phyloP scores from a whole-genome alignment of 139 green algal species.

The Chlorella sp. region DNA sequence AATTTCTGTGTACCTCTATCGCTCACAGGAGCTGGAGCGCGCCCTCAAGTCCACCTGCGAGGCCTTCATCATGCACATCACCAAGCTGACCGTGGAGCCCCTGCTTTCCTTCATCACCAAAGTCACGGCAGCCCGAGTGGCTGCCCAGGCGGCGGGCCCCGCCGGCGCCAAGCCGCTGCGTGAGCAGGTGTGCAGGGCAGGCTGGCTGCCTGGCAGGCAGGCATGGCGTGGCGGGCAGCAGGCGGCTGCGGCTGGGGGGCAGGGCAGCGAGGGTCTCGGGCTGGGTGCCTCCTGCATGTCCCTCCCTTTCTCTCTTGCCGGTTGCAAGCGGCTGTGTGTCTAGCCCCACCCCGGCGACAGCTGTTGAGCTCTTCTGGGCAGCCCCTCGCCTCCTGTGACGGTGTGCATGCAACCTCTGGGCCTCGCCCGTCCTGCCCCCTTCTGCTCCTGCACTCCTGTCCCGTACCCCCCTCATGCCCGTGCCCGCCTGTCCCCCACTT shows the following conservation, averaged over 20 bases:
- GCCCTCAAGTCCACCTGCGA: constrained; percentile 92
- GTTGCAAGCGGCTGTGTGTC: neutral
- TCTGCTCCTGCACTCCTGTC: neutral
- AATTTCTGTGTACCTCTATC: neutral
- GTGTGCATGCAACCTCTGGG: neutral
- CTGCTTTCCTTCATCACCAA: constrained; percentile 96
- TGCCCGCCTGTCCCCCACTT: neutral
- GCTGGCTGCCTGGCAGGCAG: too few species aligned
- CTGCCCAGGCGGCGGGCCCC: constrained; percentile 29
- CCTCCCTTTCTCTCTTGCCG: neutral
- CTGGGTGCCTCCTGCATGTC: neutral
- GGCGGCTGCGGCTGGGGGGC: too few species aligned
- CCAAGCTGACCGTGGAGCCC: constrained; percentile 93
- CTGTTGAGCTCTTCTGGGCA: neutral
- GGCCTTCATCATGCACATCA: constrained; percentile 94
- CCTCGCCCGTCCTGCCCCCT: neutral
- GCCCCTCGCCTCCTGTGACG: neutral
- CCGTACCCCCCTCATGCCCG: neutral
- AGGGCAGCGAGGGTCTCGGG: too few species aligned
- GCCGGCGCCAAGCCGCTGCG: constrained; percentile 59
- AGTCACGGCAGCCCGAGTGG: constrained; percentile 72
- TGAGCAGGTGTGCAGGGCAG: constrained; percentile 66
- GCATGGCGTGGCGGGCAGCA: neutral
- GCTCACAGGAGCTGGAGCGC: constrained; percentile 94
- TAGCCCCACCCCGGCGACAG: neutral